phyloP scores from a whole-genome alignment of 176 grass and related monocot genomes.

The Zizania latifolia region DNA sequence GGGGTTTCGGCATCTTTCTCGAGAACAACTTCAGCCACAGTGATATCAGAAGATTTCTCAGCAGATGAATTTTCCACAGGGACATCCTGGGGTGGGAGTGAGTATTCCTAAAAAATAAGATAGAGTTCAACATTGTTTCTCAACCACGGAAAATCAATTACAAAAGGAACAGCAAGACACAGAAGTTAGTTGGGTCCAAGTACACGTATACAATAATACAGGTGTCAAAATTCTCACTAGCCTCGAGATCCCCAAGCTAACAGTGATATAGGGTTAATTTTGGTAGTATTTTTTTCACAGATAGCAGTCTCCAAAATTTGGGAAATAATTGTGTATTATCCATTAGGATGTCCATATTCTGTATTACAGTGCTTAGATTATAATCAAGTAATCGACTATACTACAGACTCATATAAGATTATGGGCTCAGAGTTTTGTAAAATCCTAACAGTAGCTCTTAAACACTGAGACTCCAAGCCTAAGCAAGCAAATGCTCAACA shows the following conservation, averaged over 20 bases:
- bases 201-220: not conserved
- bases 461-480: not conserved
- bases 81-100: constrained; percentile 31
- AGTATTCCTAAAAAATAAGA: constrained; percentile 46
- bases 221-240: not conserved
- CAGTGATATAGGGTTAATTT: not conserved
- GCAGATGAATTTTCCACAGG: constrained; percentile 4
- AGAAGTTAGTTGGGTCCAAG: constrained; percentile 3
- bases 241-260: not conserved
- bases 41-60: constrained; percentile 15
- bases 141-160: not conserved
- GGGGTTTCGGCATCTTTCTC: constrained; percentile 29
- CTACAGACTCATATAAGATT: not conserved
- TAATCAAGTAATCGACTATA: not conserved
- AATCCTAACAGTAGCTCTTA: not conserved
- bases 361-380: not conserved
- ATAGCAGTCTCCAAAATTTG: not conserved
- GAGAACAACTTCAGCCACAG: not conserved
- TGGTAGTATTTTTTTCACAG: not conserved
- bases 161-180: constrained; percentile 1
- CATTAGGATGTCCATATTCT: not conserved
- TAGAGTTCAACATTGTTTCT: not conserved
- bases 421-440: not conserved
- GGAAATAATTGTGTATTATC: not conserved
- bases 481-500: not conserved